phyloP scores from a whole-genome alignment of 2,329 filamentous ascomycete species.

The Aspergillus novofumigatus region DNA sequence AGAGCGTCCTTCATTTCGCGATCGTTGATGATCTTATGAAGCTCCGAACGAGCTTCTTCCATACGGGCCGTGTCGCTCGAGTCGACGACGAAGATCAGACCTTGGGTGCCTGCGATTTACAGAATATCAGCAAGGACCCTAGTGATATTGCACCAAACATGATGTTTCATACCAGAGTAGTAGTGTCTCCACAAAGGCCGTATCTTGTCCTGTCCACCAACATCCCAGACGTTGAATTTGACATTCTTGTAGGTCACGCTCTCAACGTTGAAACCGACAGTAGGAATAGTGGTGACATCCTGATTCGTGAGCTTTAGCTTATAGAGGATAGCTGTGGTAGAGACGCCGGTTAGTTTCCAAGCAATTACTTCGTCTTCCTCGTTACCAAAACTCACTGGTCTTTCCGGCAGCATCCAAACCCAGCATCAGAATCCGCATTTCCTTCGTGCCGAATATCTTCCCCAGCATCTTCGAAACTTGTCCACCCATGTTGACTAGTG shows the following conservation, averaged over 20 bases:
- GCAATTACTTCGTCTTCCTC: not conserved
- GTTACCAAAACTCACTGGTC: conserved; percentile 57
- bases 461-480: conserved; percentile 94
- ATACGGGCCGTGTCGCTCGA: conserved; percentile 87
- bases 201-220: conserved; percentile 98
- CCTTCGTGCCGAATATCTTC: conserved; percentile 98
- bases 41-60: conserved; percentile 86
- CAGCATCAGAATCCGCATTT: conserved; percentile 98
- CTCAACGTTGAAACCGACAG: conserved; percentile 98
- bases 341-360: conserved; percentile 5
- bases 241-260: conserved; percentile 99
- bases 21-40: conserved; percentile 97
- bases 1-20: conserved; percentile 96
- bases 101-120: conserved; percentile 70
- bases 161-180: conserved; percentile 63
- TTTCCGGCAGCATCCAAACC: conserved; percentile 97
- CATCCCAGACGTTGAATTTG: conserved; percentile 99
- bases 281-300: conserved; percentile 96
- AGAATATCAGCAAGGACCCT: not conserved
- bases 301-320: conserved; percentile 93
- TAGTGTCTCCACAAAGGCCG: conserved; percentile 96
- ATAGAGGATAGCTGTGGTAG: conserved; percentile 72
- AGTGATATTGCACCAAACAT: not conserved
- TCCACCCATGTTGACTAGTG: conserved; percentile 69
- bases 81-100: conserved; percentile 97